Conservation (phyloP, 306 rosid genomes). For the Rosa rugosa region DNA sequence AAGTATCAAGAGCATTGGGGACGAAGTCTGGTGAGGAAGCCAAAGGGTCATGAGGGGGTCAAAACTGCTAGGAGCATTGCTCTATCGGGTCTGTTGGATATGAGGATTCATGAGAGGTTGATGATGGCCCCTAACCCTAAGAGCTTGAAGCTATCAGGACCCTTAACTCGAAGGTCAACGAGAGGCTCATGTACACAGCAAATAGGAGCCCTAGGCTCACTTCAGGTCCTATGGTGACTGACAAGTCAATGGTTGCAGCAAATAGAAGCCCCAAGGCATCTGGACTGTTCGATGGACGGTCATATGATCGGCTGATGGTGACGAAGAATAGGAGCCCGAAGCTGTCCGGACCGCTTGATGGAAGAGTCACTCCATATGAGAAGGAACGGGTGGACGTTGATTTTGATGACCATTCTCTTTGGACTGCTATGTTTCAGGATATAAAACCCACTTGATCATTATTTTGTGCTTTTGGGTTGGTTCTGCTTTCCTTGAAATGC, state of each 20-base stretch:
- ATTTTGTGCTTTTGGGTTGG: background rate
- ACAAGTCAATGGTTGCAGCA: conserved; percentile 23
- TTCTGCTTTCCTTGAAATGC: background rate
- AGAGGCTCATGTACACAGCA: conserved; percentile 35
- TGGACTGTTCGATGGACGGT: no score
- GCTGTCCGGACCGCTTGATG: conserved; percentile 36
- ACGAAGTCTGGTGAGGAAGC: conserved; percentile 33
- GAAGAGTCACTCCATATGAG: conserved; percentile 38
- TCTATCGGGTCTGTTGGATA: conserved; percentile 37
- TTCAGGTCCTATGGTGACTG: conserved; percentile 25
- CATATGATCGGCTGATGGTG: background rate
- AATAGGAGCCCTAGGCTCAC: conserved; percentile 45
- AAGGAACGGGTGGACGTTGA: conserved; percentile 44
- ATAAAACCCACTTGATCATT: conserved; percentile 68
- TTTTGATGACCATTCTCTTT: conserved; percentile 61
- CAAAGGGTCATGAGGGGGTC: background rate
- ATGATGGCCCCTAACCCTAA: conserved; percentile 3
- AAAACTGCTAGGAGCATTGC: conserved; percentile 41
- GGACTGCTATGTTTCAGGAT: conserved; percentile 84
- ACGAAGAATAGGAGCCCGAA: conserved; percentile 28
- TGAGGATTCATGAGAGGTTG: conserved; percentile 25
- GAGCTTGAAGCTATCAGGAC: conserved; percentile 67
- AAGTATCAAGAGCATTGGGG: conserved; percentile 43
- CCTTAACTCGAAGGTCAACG: conserved; percentile 58
- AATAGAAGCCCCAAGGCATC: conserved; percentile 37